A percentile compares a stretch with the other conserved stretches of the same genome.
Conservation (phyloP, 768 basidiomycete species). For the Suillus subluteus region DNA sequence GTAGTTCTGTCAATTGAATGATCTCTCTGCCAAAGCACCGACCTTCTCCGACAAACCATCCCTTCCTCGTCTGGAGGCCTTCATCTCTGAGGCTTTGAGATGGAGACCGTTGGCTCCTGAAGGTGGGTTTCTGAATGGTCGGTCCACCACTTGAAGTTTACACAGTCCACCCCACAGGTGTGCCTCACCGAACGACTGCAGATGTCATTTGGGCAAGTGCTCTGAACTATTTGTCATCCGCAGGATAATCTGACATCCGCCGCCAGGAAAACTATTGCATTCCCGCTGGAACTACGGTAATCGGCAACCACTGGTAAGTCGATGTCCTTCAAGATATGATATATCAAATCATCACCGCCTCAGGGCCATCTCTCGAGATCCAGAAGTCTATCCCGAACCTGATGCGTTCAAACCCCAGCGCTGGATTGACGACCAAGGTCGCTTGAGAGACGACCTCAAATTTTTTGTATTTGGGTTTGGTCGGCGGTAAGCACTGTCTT, state of each 20-base stretch:
- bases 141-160: neutral
- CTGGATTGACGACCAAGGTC: neutral
- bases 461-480: constrained; percentile 1
- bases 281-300: neutral
- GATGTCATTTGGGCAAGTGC: neutral
- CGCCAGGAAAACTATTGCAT: neutral
- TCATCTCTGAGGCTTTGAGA: neutral
- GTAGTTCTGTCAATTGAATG: constrained; percentile 7
- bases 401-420: neutral
- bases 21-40: neutral
- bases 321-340: neutral
- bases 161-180: neutral
- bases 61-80: neutral
- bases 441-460: neutral
- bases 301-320: neutral
- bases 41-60: neutral
- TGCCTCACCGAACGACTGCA: neutral
- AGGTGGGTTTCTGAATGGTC: neutral
- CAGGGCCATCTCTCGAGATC: constrained; percentile 5
- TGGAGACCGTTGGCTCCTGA: neutral
- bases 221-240: neutral
- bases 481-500: neutral
- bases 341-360: neutral
- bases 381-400: neutral
- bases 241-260: neutral